Evolutionary conservation across 73 alveolate species (phyloP), one percentile per base, ranked within the genome.

Genomic region (Paraurostyla sp.): DNA sequence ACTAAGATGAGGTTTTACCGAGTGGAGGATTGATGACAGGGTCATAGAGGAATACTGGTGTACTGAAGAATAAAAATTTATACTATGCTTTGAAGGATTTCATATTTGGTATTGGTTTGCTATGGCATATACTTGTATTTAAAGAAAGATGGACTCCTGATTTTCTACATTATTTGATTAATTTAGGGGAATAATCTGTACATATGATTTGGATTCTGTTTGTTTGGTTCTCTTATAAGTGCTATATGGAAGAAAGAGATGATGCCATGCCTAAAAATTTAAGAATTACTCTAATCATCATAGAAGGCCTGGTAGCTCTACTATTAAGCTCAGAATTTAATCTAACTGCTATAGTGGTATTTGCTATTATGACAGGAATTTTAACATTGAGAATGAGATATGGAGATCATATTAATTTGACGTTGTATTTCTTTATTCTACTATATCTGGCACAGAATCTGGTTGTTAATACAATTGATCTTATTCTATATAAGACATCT

Each of bases 131-230:
- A 0, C 13, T 81, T 0, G 16, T 25, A 9, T 18, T 33, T 45
- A 41, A 38, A 40, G 91, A 81, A 30, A 83, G 25, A 9, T 42
- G 56, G 16, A 81, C 91, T 9, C 91, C 91, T n/a, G 91, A 81
- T 38, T 81, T 81, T 83, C 49, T 81, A 38, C 91, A 81, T 65
- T 81, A 38, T 41, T 27, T 81, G 51, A 30, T 46, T 20, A 49
- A 43, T 32, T 23, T 81, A 0, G 48, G 27, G 25, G 91, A 56
- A 58, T 81, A 81, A 3, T 56, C 29, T 27, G 33, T 65, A 20
- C 91, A 81, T 81, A 6, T 20, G 0, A 58, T 81, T 13, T 81
- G 81, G 81, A 57, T 58, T 57, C 3, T 59, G 3, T 25, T 20
- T 16, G 15, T 81, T 22, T 81, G 91, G 91, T 13, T 27, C 7